Base-by-base conservation (phyloP, 2,329 filamentous ascomycete species). In the Coniella vitis region DNA sequence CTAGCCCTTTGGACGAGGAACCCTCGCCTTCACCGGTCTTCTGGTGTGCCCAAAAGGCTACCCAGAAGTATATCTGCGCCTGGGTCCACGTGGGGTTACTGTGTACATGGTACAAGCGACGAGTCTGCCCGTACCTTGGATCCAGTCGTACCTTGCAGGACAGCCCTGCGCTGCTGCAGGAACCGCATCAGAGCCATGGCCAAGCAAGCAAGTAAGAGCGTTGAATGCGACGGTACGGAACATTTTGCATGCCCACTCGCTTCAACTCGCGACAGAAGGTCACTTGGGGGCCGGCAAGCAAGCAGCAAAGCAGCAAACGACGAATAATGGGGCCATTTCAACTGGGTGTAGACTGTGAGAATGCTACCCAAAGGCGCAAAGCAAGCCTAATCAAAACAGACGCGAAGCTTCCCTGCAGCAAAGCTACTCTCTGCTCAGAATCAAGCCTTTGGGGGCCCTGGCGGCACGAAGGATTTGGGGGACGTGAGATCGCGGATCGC, bases 11-110 rank as follows among this genome's bases (percentile, higher is more conserved):
- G 22, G 37, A 38, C 25, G 20, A 22, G 41, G n/a, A 22, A 20
- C 29, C 49, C 49, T 44, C 51, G 51, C 49, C 47, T 45, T 53
- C 44, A 49, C 49, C 51, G 51, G 43, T 46, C 34, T 42, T 39
- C 42, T 25, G 36, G 20, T n/a, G 36, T 38, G 14, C 29, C 45
- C n/a, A n/a, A n/a, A n/a, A n/a, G n/a, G n/a, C n/a, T n/a, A n/a
- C n/a, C n/a, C n/a, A n/a, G n/a, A n/a, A n/a, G n/a, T n/a, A n/a
- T n/a, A n/a, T n/a, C n/a, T n/a, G n/a, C n/a, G 50, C 45, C 41
- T 29, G 25, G 47, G 37, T 41, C 35, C 38, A 36, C 36, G 47
- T 17, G 34, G 39, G 21, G 41, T 36, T 43, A 41, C 38, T 41
- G 38, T 31, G 38, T 41, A 41, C 38, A 21, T 16, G n/a, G 13